These are phyloP conservation scores for Colletotrichum theobromicola DNA, from an alignment of 2,329 filamentous ascomycete species.

Conservation along the genomic window DNA sequence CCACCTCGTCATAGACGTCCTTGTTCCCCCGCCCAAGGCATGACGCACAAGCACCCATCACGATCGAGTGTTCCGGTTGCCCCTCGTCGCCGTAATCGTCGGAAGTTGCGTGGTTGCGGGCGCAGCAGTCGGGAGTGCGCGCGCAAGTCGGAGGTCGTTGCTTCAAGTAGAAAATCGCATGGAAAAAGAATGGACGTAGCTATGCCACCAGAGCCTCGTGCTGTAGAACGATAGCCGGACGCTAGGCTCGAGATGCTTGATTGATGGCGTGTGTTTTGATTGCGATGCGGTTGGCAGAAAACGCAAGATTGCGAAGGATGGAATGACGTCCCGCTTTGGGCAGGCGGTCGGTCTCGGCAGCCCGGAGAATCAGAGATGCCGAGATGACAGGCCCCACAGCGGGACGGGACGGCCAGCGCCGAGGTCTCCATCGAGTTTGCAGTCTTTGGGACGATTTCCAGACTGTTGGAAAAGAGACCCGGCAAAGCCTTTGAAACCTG, in stretches of 20 bases:
- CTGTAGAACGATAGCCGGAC: background rate
- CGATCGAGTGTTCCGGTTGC: background rate
- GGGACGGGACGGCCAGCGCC: constrained; percentile 22
- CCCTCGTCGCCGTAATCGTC: background rate
- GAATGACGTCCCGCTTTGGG: constrained; percentile 10
- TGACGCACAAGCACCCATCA: constrained; percentile 67
- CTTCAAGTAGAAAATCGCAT: background rate
- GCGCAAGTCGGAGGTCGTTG: background rate
- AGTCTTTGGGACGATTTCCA: constrained; percentile 15
- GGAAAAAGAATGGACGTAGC: constrained; percentile 12
- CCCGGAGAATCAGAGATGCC: background rate
- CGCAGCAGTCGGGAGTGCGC: background rate
- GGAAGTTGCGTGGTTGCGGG: background rate
- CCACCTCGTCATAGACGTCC: constrained; percentile 61
- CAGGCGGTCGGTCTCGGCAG: constrained; percentile 7
- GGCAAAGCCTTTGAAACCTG: constrained; percentile 17
- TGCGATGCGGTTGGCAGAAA: constrained; percentile 27
- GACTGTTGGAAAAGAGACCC: constrained; percentile 5
- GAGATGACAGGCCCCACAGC: background rate
- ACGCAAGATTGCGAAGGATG: constrained; percentile 12
- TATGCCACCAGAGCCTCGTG: background rate
- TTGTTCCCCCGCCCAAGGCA: constrained; percentile 59
- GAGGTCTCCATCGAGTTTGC: constrained; percentile 13
- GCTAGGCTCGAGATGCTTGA: background rate
- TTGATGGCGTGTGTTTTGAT: constrained; percentile 17